Evolutionary conservation across 2,329 filamentous ascomycete genomes (phyloP), one percentile per base, ranked within the genome.

Genomic region (Apiospora malaysiana): DNA sequence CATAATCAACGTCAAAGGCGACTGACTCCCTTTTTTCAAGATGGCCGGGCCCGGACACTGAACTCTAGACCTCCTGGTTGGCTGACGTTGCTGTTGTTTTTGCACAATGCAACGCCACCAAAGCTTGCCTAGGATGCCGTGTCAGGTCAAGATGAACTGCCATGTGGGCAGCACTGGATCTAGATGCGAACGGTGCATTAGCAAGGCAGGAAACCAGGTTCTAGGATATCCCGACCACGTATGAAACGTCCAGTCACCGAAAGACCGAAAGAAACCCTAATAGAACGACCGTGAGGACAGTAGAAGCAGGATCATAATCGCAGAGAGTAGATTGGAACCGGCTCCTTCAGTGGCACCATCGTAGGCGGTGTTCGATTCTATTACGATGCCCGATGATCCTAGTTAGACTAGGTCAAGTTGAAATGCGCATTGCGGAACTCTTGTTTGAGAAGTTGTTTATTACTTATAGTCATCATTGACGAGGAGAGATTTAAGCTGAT

Each of bases 141-240:
- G 59, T 80, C 3, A 75, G 25, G 78, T 82, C 21, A 83, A 83
- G 72, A 81, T 83, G 78, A 82, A 80, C 70, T 83, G 82, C 70
- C 74, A 72, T 18, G 71, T 75, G 9, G 75, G 73, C 21, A 70
- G 69, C 21, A 72, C 71, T 42, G 73, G 71, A n/a, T 70, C 73
- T 8, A 77, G 68, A 21, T 83, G 82, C 70, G 78, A 80, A 56
- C 79, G 82, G 8, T 83, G 82, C 71, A 73, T 72, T 16, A 79
- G 8, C 80, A 82, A 27, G 82, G 82, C 12, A 78, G 82, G 16
- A 83, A 82, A 70, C 78, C 78, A 0, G 81, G 79, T 0, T 79
- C 81, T 43, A 79, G 76, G 80, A 82, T 72, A 69, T 56, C 49
- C 25, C 27, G 25, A 10, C 49, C 49, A 6, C 18, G 9, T 9